These are phyloP conservation scores for Melastoma malabathricum DNA, from an alignment of 345 rosid species.

Conservation along the genomic window DNA sequence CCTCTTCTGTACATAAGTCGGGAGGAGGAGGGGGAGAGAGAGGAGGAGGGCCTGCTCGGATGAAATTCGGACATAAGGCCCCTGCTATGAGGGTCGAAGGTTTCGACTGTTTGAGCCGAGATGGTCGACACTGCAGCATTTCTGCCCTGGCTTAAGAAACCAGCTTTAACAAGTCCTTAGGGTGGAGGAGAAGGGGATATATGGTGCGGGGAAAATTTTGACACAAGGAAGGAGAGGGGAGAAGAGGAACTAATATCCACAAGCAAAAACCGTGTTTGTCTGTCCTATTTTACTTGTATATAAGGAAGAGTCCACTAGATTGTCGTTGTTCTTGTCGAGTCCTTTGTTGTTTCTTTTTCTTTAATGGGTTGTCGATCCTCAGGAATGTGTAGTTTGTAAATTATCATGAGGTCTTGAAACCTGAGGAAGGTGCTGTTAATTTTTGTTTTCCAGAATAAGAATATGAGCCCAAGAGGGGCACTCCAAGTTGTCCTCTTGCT, in stretches of 20 bases:
- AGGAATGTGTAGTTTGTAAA: too few species aligned
- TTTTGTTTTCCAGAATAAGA: too few species aligned
- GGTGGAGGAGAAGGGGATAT: conserved; percentile 3
- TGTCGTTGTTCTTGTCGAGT: too few species aligned
- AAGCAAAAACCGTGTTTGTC: background rate
- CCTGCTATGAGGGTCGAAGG: conserved; percentile 16
- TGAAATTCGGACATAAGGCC: conserved; percentile 9
- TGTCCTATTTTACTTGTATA: too few species aligned
- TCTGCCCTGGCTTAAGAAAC: conserved; percentile 12
- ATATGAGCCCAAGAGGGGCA: too few species aligned
- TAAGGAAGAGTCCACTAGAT: too few species aligned
- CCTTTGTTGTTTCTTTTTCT: too few species aligned
- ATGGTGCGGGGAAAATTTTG: background rate
- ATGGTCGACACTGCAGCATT: conserved; percentile 16
- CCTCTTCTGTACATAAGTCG: conserved; percentile 3
- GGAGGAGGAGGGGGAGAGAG: conserved; percentile 2
- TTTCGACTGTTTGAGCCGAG: conserved; percentile 14
- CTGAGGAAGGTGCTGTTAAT: too few species aligned
- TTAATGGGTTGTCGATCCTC: too few species aligned
- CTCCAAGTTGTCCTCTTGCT: too few species aligned
- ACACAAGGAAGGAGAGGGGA: background rate
- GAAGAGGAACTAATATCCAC: conserved; percentile 8
- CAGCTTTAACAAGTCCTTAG: background rate
- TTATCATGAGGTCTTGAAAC: too few species aligned
- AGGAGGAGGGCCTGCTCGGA: conserved; percentile 5